Evolutionary conservation across 2,329 filamentous ascomycete species (phyloP).

Genomic region (Botrytis galanthina): DNA sequence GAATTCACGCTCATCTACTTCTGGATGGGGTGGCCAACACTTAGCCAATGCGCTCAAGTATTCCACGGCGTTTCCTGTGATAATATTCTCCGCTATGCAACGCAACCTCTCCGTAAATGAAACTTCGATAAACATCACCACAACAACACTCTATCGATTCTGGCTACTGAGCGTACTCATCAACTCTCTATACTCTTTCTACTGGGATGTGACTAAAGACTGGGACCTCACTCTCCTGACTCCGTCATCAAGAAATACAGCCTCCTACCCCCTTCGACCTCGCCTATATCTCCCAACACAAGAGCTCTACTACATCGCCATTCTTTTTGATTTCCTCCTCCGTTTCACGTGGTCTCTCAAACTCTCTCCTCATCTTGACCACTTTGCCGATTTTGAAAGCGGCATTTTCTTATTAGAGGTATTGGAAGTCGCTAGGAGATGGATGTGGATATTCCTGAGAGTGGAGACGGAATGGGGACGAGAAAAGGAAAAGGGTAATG

Average conservation of each 20-base stretch:
- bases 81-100: constrained; percentile 74
- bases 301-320: constrained; percentile 77
- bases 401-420: constrained; percentile 86
- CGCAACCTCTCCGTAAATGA: constrained; percentile 52
- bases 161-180: constrained; percentile 74
- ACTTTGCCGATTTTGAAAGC: constrained; percentile 81
- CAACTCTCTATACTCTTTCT: constrained; percentile 95
- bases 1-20: constrained; percentile 43
- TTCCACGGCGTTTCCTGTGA: constrained; percentile 87
- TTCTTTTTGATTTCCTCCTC: constrained; percentile 74
- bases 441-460: constrained; percentile 97
- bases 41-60: constrained; percentile 95
- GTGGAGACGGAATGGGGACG: constrained; percentile 90
- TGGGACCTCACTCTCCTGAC: constrained; percentile 91
- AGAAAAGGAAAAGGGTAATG: constrained; percentile 40
- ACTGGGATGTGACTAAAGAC: constrained; percentile 95
- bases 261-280: constrained; percentile 62
- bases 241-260: constrained; percentile 14
- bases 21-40: constrained; percentile 79
- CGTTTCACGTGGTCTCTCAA: constrained; percentile 91
- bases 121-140: constrained; percentile 40
- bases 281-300: constrained; percentile 70
- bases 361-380: constrained; percentile 76
- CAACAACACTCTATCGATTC: constrained; percentile 49
- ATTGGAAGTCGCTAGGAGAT: constrained; percentile 81